A percentile compares a stretch with the other conserved stretches of the same genome.
These are phyloP conservation scores for Aspergillus unguis DNA, from an alignment of 2,329 filamentous ascomycete genomes.

Conservation along the genomic window DNA sequence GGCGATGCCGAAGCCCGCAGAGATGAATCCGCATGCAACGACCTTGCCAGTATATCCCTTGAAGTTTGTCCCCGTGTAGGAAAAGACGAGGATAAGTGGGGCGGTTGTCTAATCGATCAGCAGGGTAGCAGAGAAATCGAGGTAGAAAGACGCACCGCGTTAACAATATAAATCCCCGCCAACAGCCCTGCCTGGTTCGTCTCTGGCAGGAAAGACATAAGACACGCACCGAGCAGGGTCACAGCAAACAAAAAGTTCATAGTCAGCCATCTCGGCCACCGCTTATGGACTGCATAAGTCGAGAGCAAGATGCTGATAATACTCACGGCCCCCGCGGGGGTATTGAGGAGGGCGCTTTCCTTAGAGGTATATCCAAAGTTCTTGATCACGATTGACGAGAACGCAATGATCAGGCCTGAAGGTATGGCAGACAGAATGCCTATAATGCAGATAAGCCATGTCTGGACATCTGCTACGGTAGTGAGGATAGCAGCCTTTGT, in stretches of 20 bases:
- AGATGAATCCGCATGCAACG: slow-evolving; percentile 43
- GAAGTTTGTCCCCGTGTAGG: slow-evolving; percentile 47
- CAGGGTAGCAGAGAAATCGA: slow-evolving; percentile 5
- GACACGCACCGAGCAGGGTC: slow-evolving; percentile 42
- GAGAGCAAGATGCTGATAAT: slow-evolving; percentile 39
- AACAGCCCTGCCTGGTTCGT: slow-evolving; percentile 42
- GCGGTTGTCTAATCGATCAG: slow-evolving; percentile 32
- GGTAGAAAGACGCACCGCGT: slow-evolving; percentile 17
- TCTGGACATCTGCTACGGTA: slow-evolving; percentile 21
- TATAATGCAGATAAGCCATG: slow-evolving; percentile 23
- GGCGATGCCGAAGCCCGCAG: slow-evolving; percentile 42
- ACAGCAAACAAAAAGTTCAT: slow-evolving; percentile 45
- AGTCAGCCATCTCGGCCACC: slow-evolving; percentile 39
- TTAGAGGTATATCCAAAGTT: slow-evolving; percentile 44
- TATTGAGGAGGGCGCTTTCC: slow-evolving; percentile 44
- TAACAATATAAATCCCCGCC: slow-evolving; percentile 42
- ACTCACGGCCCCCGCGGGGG: slow-evolving; percentile 43
- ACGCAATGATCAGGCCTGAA: slow-evolving; percentile 47
- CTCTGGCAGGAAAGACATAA: slow-evolving; percentile 35
- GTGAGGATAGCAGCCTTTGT: slow-evolving; percentile 21
- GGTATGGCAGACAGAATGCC: slow-evolving; percentile 38
- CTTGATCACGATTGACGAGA: slow-evolving; percentile 41
- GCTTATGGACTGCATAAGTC: slow-evolving; percentile 38
- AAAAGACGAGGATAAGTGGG: slow-evolving; percentile 41
- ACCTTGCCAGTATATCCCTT: slow-evolving; percentile 47